Base-by-base conservation (phyloP, 2,329 filamentous ascomycete species). In the Periconia sp. region DNA sequence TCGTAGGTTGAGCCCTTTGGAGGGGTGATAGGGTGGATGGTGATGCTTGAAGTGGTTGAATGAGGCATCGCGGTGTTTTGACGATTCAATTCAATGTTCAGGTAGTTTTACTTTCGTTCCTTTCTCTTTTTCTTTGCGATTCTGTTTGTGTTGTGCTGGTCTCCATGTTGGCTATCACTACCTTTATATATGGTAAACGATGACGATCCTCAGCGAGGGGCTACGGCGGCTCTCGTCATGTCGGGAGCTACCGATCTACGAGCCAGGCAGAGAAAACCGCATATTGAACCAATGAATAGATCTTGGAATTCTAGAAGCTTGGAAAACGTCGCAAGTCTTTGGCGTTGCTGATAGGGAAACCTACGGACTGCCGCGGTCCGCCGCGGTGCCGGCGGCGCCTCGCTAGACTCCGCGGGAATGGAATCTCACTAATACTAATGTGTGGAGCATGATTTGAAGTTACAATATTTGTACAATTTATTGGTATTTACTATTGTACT, bases 1-100 rank as follows among this genome's bases (percentile, higher is more conserved):
- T 83, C 52, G 31, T 58, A 50, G 19, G 46, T 44, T 18, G 52
- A 56, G 24, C 74, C 59, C 24, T 34, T 22, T 1, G 48, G 50
- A 25, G 43, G 39, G n/a, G 46, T 37, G 21, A 59, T 38, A 45
- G 52, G 55, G 36, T 55, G 50, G 4, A 55, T 38, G 4, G 44
- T 53, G 28, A 62, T 55, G 23, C 40, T 26, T 41, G 50, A 51
- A 19, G 40, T 22, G n/a, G 56, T 57, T 22, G 54, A 40, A 43
- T 57, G 56, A 34, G 54, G 54, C 54, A 57, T 57, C 44, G 40
- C 51, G 43, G 19, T 19, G 24, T 11, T n/a, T 26, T 9, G 19
- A n/a, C 2, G n/a, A 29, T n/a, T 32, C 31, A 8, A 9, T 25
- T 22, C 4, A 26, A 15, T 5, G 17, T 4, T 22, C 15, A 22